phyloP scores from a whole-genome alignment of 2,329 filamentous ascomycete species.

The Epichloe baconii region DNA sequence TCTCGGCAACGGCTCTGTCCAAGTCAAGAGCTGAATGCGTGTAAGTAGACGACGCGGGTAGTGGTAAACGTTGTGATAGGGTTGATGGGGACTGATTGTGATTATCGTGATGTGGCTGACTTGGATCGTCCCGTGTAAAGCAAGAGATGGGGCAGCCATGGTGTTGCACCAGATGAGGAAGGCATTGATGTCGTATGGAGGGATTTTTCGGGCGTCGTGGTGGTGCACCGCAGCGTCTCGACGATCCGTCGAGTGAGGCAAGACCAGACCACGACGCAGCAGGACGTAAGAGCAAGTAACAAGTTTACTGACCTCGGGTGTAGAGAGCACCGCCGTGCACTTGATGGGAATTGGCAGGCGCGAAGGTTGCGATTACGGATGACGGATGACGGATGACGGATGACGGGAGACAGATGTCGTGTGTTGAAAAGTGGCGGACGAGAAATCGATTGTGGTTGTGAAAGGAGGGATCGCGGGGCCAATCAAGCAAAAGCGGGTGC shows the following conservation, averaged over 20 bases:
- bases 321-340: not conserved
- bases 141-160: not conserved
- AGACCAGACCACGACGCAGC: not conserved
- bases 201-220: not conserved
- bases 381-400: not conserved
- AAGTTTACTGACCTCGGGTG: conserved; percentile 1
- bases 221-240: not conserved
- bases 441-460: conserved; percentile 3
- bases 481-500: conserved; percentile 2
- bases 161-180: not conserved
- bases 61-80: not conserved
- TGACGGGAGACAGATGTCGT: not conserved
- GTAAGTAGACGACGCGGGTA: not conserved
- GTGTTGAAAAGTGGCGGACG: conserved; percentile 3
- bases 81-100: not conserved
- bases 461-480: conserved; percentile 6
- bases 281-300: not conserved
- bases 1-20: conserved; percentile 8
- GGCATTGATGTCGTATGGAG: not conserved
- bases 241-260: not conserved
- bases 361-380: not conserved
- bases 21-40: conserved; percentile 2
- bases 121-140: not conserved
- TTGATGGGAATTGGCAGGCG: not conserved
- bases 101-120: not conserved